Evolutionary conservation across 139 green algal species (phyloP).

Genomic region (Choricystis sp.): DNA sequence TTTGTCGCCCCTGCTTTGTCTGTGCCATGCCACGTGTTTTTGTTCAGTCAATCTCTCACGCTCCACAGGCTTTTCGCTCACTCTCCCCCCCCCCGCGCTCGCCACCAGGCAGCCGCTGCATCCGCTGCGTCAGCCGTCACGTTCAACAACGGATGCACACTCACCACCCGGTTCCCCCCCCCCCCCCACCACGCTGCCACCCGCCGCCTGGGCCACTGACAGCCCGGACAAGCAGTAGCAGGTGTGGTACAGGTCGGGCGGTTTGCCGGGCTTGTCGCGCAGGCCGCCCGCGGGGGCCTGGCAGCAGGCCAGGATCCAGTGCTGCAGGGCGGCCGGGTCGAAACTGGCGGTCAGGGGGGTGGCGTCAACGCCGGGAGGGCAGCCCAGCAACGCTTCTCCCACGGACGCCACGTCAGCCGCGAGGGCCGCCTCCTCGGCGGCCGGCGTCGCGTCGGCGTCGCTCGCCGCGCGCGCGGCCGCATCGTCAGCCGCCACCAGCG

Average conservation of each 20-base stretch:
- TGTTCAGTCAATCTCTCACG: too few relatives aligned
- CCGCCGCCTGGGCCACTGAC: constrained; percentile 46
- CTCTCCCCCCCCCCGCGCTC: too few relatives aligned
- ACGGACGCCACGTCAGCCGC: neutral
- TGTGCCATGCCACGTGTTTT: too few relatives aligned
- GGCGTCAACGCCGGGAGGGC: neutral
- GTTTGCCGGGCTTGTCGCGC: constrained; percentile 88
- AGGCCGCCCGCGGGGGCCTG: constrained; percentile 63
- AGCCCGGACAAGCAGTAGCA: constrained; percentile 95
- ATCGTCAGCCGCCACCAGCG: constrained; percentile 1
- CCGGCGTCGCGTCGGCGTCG: neutral
- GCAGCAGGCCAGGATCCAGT: constrained; percentile 69
- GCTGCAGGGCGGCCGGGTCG: constrained; percentile 53
- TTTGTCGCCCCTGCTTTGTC: too few relatives aligned
- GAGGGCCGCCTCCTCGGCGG: neutral
- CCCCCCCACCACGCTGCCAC: constrained; percentile 20
- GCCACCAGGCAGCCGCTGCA: too few relatives aligned
- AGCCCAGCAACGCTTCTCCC: neutral
- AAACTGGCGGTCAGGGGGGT: constrained; percentile 18
- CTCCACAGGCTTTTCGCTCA: too few relatives aligned
- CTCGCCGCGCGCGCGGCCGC: neutral
- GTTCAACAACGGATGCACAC: constrained; percentile 47
- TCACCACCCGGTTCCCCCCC: neutral
- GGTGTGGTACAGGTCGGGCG: constrained; percentile 93
- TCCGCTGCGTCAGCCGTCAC: too few relatives aligned